Base-by-base conservation (phyloP, 164 flowering plant species). In the Nelumbo lutea region DNA sequence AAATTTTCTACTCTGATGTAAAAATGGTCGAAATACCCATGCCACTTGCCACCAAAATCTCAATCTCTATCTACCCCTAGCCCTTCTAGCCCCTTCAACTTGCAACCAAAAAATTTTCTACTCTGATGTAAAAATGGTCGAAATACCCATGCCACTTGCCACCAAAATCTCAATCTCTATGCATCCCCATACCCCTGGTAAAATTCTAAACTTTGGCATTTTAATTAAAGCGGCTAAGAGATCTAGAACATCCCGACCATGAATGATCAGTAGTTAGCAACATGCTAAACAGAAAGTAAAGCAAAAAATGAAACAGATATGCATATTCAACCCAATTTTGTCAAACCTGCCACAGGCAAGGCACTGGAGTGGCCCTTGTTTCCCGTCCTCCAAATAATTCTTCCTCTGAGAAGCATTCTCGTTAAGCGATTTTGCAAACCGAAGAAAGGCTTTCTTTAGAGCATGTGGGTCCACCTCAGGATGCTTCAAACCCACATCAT, bases 281-380 rank as follows among this genome's bases (percentile, higher is more conserved):
- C 55, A 69, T 39, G 43, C 43, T 40, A 66, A 15, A 46, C 42
- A 60, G 27, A 43, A 57, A 50, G 43, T 51, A n/a, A 66, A 15
- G 47, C 42, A 60, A 42, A 43, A 57, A 50, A 38, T 1, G 14
- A 70, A 68, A 10, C 61, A 62, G 53, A 41, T 5, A 70, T 66
- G 66, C 48, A 65, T 9, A 56, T 40, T 13, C 44, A 52, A 44
- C 41, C 60, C 56, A 72, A 62, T 8, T 55, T 51, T 15, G 79
- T 68, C 89, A 79, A 81, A 95, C 99, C 99, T 92, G 87, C 78
- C 80, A 76, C 99, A 95, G 11, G 83, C 93, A 59, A 88, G 65
- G 78, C 99, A 95, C 6, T 78, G 86, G 70, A 92, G 76, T 45
- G 85, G 79, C 14, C 89, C 91, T 6, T 78, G 76, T 80, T 88